These are phyloP conservation scores for Solanum aculeatissimum DNA, from an alignment of 305 asterid species.

Conservation along the genomic window DNA sequence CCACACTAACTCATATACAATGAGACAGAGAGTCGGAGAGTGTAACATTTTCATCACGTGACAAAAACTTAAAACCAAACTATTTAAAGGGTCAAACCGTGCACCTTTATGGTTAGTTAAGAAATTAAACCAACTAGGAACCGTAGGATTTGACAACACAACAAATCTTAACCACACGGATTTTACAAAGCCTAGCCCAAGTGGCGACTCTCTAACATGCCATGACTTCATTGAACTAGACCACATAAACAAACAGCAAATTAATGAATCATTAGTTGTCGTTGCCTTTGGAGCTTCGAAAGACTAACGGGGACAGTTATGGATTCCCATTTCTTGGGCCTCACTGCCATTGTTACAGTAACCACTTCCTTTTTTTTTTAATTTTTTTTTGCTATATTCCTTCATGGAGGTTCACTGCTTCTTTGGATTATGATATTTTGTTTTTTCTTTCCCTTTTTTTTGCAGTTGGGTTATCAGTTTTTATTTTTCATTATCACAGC, in stretches of 20 bases:
- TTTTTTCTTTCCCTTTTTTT: conserved; percentile 3
- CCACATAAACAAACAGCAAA: neutral
- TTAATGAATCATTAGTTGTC: neutral
- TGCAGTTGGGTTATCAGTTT: conserved; percentile 78
- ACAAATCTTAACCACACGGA: neutral
- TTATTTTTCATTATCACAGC: conserved; percentile 81
- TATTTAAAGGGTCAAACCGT: neutral
- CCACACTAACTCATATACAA: too few relatives aligned
- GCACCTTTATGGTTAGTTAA: neutral
- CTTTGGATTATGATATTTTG: neutral
- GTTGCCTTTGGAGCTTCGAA: neutral
- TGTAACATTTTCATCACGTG: too few relatives aligned
- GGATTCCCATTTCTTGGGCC: conserved; percentile 78
- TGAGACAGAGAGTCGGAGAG: too few relatives aligned
- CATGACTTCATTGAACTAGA: neutral
- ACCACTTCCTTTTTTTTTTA: neutral
- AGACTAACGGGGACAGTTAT: conserved; percentile 50
- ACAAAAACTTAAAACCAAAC: too few relatives aligned
- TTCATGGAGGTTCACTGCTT: neutral
- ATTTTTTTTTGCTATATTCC: neutral
- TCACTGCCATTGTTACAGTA: conserved; percentile 90
- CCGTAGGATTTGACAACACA: neutral
- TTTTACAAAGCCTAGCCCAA: neutral
- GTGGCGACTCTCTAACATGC: neutral
- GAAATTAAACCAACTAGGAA: neutral